phyloP scores from a whole-genome alignment of 495 filamentous ascomycete species.

The Ramalina peruviana region DNA sequence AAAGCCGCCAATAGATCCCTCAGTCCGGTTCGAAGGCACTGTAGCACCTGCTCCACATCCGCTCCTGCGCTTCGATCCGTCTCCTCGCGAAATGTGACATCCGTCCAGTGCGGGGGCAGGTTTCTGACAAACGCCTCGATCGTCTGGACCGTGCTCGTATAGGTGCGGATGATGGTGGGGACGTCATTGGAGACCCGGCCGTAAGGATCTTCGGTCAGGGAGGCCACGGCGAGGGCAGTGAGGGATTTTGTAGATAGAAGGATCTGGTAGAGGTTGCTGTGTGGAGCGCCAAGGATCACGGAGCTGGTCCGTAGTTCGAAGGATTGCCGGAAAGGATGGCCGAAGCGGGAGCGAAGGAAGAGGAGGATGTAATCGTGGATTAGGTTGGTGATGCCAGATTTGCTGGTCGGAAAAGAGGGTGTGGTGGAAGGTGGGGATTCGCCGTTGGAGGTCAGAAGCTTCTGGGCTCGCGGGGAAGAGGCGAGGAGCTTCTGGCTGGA shows the following conservation, averaged over 20 bases:
- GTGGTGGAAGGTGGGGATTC: constrained; percentile 24
- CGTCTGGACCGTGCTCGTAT: constrained; percentile 49
- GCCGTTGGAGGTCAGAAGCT: constrained; percentile 31
- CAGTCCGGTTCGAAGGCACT: constrained; percentile 44
- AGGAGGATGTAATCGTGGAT: constrained; percentile 16
- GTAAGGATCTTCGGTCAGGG: constrained; percentile 70
- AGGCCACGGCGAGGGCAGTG: constrained; percentile 50
- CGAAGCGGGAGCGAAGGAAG: constrained; percentile 40
- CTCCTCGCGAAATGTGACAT: constrained; percentile 41
- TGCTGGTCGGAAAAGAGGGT: constrained; percentile 15
- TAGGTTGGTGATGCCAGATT: constrained; percentile 23
- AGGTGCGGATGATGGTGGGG: constrained; percentile 52
- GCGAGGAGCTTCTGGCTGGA: neutral
- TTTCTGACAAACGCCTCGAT: constrained; percentile 52
- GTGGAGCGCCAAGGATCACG: constrained; percentile 55
- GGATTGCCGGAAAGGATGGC: constrained; percentile 56
- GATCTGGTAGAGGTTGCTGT: constrained; percentile 48
- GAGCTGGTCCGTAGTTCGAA: constrained; percentile 46
- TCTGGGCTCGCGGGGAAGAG: constrained; percentile 7
- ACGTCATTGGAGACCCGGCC: constrained; percentile 76
- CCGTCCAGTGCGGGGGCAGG: constrained; percentile 68
- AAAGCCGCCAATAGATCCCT: constrained; percentile 49
- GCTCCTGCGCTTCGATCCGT: constrained; percentile 28
- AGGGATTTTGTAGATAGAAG: constrained; percentile 59
- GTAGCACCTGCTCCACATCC: constrained; percentile 49